Evolutionary conservation across 805 yeast species (phyloP), one percentile per base, ranked within the genome.

Genomic region (Saccharomycopsis olivae): DNA sequence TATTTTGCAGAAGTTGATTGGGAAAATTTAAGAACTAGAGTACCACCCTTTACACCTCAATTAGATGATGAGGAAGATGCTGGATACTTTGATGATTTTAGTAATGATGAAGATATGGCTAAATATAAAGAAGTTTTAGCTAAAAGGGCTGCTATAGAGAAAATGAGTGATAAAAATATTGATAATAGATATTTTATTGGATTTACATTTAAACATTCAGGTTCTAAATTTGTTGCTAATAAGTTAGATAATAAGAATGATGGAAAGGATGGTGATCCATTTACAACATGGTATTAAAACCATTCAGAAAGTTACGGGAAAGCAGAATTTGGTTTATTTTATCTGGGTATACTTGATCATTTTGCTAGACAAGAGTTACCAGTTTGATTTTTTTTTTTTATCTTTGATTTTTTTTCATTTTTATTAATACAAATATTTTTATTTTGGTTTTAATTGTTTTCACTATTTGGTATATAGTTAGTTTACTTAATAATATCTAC

Each of bases 41-140:
- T 78, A 17, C 96, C 99, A 3, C 99, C 99, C 27, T 92, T 92
- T 59, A 83, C 92, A 15, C 99, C 99, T 3, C 96, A 94, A 53
- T 68, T 92, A 48, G 97, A 92, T 56, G 84, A 87, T 46, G 99
- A 92, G 53, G 92, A 87, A 47, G 99, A 92, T 62, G 97, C 97
- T 0, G 99, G 99, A 1, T 92, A 92, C 62, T 92, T 92, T 57
- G 99, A 92, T 61, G 98, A 92, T 59, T 92, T 92, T 58, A 85
- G 85, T 44, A 92, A 87, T 59, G 97, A 89, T 57, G 87, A 83
- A 35, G 95, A 89, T 58, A 87, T 92, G 97, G 92, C 89, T 47
- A 88, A 92, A 59, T 92, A 92, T 64, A 89, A 92, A 53, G 98
- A 92, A 53, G 98, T 92, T 11, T 78, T 92, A 67, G 94, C 89